Evolutionary conservation across 805 yeast species (phyloP).

Genomic region (Hanseniaspora singularis): DNA sequence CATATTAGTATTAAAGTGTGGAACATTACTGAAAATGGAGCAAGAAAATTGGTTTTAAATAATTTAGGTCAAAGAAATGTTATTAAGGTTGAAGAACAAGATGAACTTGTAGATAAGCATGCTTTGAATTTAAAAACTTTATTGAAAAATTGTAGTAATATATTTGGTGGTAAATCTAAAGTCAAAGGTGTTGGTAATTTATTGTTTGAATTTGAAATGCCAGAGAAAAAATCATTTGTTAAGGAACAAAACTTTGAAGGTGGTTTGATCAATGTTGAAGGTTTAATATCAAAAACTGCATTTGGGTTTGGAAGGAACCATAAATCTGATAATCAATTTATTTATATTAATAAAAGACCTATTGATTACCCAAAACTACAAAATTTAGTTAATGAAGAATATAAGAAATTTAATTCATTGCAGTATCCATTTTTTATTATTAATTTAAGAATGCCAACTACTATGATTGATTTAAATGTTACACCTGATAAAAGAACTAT

Average conservation of each 20-base stretch:
- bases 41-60: conserved; percentile 45
- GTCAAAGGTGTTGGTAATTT: conserved; percentile 46
- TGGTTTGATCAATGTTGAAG: conserved; percentile 31
- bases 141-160: conserved; percentile 46
- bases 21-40: conserved; percentile 38
- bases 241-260: conserved; percentile 18
- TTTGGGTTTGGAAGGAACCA: conserved; percentile 67
- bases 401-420: conserved; percentile 54
- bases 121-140: conserved; percentile 24
- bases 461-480: conserved; percentile 66
- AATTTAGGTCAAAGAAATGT: conserved; percentile 27
- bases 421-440: conserved; percentile 64
- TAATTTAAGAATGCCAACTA: conserved; percentile 43
- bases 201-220: conserved; percentile 28
- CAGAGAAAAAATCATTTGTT: conserved; percentile 21
- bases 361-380: conserved; percentile 42
- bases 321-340: conserved; percentile 54
- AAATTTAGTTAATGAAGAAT: conserved; percentile 59
- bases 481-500: conserved; percentile 82
- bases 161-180: conserved; percentile 56
- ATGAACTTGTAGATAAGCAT: background rate
- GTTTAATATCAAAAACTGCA: conserved; percentile 62
- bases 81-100: conserved; percentile 30
- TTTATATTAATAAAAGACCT: conserved; percentile 70
- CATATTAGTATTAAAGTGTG: conserved; percentile 48